These are phyloP conservation scores for Diaporthe destruens DNA, from an alignment of 2,329 filamentous ascomycete species.

Conservation along the genomic window DNA sequence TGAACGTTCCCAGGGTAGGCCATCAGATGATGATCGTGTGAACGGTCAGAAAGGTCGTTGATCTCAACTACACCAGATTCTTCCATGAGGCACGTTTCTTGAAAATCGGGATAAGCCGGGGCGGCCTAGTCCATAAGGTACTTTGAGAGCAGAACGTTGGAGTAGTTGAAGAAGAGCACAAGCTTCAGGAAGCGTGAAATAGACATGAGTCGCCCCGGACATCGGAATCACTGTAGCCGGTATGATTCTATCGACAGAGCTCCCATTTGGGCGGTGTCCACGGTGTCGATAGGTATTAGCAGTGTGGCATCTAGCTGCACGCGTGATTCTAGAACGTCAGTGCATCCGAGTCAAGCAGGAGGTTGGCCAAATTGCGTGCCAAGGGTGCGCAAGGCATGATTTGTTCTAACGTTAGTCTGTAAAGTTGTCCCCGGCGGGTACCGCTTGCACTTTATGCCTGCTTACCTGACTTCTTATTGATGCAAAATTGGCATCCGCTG, in stretches of 20 bases:
- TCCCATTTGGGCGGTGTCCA: no score
- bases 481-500: slow-evolving; percentile 20
- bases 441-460: not conserved
- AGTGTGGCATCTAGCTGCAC: not conserved
- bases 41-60: no score
- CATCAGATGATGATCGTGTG: no score
- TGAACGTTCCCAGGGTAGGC: no score
- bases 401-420: not conserved
- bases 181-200: not conserved
- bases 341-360: not conserved
- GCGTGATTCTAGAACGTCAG: not conserved
- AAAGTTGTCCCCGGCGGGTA: not conserved
- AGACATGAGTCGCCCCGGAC: not conserved
- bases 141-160: not conserved
- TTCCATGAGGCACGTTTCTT: not conserved
- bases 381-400: not conserved
- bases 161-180: not conserved
- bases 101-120: no score
- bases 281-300: no score
- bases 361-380: not conserved
- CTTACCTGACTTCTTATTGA: slow-evolving; percentile 15
- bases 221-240: not conserved
- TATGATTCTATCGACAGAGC: not conserved
- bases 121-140: not conserved
- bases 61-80: not conserved